Conservation (phyloP, 1,284 basidiomycete species). For the Polyporus tsugae region DNA sequence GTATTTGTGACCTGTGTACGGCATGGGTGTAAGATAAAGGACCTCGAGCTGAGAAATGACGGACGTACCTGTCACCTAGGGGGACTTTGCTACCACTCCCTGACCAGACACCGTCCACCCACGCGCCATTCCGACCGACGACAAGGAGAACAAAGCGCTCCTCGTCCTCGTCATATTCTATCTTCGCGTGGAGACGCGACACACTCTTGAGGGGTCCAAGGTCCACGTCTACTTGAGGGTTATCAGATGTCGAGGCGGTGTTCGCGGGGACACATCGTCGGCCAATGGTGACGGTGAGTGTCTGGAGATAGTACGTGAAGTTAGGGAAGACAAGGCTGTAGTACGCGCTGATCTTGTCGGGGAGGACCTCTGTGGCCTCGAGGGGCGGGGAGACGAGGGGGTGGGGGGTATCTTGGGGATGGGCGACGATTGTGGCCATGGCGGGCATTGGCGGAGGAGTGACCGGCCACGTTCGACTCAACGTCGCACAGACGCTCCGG, state of each 20-base stretch:
- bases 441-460: slow-evolving; percentile 33
- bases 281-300: slow-evolving; percentile 67
- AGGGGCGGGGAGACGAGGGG: slow-evolving; percentile 44
- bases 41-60: background rate
- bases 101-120: slow-evolving; percentile 97
- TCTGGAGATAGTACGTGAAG: slow-evolving; percentile 76
- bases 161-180: slow-evolving; percentile 89
- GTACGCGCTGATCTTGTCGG: slow-evolving; percentile 89
- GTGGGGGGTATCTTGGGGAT: slow-evolving; percentile 44
- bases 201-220: slow-evolving; percentile 97
- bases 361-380: slow-evolving; percentile 44
- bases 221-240: slow-evolving; percentile 88
- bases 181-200: slow-evolving; percentile 94
- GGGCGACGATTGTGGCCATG: slow-evolving; percentile 46
- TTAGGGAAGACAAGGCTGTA: slow-evolving; percentile 93
- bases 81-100: slow-evolving; percentile 87
- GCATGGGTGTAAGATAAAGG: slow-evolving; percentile 20
- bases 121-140: slow-evolving; percentile 94
- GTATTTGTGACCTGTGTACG: slow-evolving; percentile 88
- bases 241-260: slow-evolving; percentile 49
- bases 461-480: slow-evolving; percentile 36
- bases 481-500: slow-evolving; percentile 13
- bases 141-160: slow-evolving; percentile 93
- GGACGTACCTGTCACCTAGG: slow-evolving; percentile 79
- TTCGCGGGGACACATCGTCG: slow-evolving; percentile 54